Conservation (phyloP, 148 eudicot species). For the Euryodendron excelsum region DNA sequence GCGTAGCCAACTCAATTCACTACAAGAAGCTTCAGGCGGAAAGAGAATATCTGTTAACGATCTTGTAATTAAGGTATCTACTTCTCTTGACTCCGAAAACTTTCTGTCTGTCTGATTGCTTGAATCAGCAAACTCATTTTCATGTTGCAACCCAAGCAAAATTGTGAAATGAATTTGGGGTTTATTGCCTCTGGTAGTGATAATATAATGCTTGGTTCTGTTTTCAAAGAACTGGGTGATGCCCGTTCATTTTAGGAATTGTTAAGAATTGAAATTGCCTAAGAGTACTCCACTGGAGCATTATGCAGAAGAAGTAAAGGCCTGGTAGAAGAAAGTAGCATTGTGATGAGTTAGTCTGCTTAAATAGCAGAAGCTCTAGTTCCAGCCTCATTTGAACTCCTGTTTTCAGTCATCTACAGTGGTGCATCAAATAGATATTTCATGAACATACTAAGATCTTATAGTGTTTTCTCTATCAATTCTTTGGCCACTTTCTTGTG, state of each 20-base stretch:
- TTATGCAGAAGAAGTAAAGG: too few species aligned
- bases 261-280: neutral
- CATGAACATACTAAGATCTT: neutral
- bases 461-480: neutral
- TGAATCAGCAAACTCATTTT: too few species aligned
- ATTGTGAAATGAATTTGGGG: neutral
- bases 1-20: slow-evolving; percentile 61
- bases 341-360: too few species aligned
- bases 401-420: neutral
- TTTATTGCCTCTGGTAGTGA: neutral
- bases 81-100: neutral
- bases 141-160: neutral
- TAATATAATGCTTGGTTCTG: neutral
- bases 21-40: slow-evolving; percentile 96
- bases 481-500: neutral
- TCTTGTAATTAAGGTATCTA: slow-evolving; percentile 87
- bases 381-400: neutral
- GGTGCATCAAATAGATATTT: neutral
- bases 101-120: neutral
- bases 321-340: neutral
- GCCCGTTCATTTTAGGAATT: too few species aligned
- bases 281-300: neutral
- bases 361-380: slow-evolving; percentile 2
- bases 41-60: slow-evolving; percentile 88
- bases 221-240: neutral